Conservation (phyloP, 352 stramenopile species). For the Phytophthora constricta region DNA sequence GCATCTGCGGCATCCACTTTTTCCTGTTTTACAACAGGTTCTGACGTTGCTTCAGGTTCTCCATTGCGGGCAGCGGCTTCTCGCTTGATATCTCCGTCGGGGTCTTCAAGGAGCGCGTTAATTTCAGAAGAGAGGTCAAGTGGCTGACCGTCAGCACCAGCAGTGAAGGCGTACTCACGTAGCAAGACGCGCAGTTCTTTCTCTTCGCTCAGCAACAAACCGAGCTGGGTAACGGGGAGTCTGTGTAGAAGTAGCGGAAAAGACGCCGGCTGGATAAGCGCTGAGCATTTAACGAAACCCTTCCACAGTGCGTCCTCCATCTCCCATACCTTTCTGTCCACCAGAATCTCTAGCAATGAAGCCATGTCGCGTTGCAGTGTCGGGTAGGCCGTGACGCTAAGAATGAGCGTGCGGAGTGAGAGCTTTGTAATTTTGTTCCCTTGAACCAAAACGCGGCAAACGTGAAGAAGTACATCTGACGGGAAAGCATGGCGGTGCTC, state of each 20-base stretch:
- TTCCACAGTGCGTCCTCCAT: constrained; percentile 83
- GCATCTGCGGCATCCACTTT: constrained; percentile 23
- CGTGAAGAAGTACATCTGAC: constrained; percentile 72
- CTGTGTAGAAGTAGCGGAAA: constrained; percentile 66
- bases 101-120: constrained; percentile 38
- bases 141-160: constrained; percentile 34
- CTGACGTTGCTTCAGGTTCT: not conserved
- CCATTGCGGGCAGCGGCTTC: constrained; percentile 8
- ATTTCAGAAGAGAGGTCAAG: constrained; percentile 42
- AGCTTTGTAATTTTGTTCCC: constrained; percentile 72
- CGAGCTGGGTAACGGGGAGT: constrained; percentile 60
- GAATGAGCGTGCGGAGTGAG: constrained; percentile 77
- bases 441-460: constrained; percentile 68
- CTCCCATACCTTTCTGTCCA: constrained; percentile 64
- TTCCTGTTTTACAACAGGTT: constrained; percentile 24
- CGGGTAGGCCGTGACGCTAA: constrained; percentile 77
- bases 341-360: constrained; percentile 60
- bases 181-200: constrained; percentile 60
- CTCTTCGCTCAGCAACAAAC: constrained; percentile 62
- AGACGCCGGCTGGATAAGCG: constrained; percentile 75
- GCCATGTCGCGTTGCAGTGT: constrained; percentile 71
- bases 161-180: constrained; percentile 47
- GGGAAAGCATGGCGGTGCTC: constrained; percentile 84
- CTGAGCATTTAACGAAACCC: constrained; percentile 81
- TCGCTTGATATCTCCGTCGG: constrained; percentile 23